Base-by-base conservation (phyloP, 768 basidiomycete genomes). In the Solioccasus polychromus region DNA sequence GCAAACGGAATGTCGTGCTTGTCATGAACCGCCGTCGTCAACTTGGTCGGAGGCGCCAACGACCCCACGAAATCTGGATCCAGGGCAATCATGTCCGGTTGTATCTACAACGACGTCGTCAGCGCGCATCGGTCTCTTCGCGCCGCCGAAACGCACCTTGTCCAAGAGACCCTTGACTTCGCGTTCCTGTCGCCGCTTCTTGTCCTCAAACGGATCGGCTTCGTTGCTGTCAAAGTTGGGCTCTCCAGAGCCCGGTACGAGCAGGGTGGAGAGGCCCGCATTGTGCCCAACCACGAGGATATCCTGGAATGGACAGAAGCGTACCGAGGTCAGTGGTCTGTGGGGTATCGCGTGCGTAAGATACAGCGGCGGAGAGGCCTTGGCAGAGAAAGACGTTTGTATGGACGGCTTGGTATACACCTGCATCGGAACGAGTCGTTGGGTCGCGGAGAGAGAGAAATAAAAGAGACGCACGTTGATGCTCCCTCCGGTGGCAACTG, bases 221-320 rank as follows among this genome's bases (percentile, higher is more conserved):
- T 98, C 96, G 12, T 76, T 65, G 47, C 86, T 88, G 60, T 99
- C 96, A 63, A 93, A 95, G 73, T 96, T 93, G 36, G 94, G 82
- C 65, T 98, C 94, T 26, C 95, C 96, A 8, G 84, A 71, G 22
- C 95, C 95, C 1, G 96, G 96, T 0, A 98, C 85, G 44, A 98
- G 74, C 40, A 98, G 77, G 32, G 80, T 87, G 4, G 89, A 89
- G 15, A 98, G 71, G 1, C 95, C 95, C 0, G 72, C 73, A 5
- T 75, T 61, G 62, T 94, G 92, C 1, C 90, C 87, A 35, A 94
- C 71, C 0, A 83, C 84, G 18, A 95, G 77, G 23, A 89, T 70
- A 66, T 95, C 92, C 57, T 88, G 85, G 71, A 85, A 94, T 11
- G 92, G 95, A 52, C 84, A 82, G 63, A 96, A 99, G n/a, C 81